Evolutionary conservation across 352 stramenopile genomes (phyloP).

Genomic region (Blastocystis hominis): DNA sequence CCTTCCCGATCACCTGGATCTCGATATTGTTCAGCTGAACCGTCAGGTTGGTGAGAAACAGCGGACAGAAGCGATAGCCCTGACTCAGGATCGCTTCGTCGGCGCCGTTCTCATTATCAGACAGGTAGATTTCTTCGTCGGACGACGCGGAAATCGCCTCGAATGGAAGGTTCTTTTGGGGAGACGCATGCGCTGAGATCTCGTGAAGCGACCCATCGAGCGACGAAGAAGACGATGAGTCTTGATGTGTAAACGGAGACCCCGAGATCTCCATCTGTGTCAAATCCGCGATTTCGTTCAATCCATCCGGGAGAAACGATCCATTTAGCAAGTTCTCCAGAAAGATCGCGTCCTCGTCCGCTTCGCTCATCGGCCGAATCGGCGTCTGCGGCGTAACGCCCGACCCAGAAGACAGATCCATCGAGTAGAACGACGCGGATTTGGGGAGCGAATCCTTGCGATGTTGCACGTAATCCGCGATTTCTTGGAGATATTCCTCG

Average conservation of each 20-base stretch:
- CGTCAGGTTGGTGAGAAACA: neutral
- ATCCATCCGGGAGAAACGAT: neutral
- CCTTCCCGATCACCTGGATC: neutral
- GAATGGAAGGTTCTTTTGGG: neutral
- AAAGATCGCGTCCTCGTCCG: neutral
- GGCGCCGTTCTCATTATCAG: neutral
- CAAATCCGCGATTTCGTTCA: neutral
- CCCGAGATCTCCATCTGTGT: neutral
- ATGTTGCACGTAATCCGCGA: neutral
- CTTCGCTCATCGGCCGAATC: neutral
- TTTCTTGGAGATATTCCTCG: neutral
- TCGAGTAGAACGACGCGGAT: neutral
- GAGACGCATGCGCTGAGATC: neutral
- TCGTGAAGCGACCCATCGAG: neutral
- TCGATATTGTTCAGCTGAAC: neutral
- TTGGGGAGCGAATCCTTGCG: neutral
- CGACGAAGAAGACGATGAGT: neutral
- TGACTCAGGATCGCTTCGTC: neutral
- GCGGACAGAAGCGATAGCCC: neutral
- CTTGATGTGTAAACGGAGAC: neutral
- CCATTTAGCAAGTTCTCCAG: neutral
- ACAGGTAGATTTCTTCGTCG: constrained; percentile 3
- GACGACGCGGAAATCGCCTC: neutral
- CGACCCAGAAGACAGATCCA: neutral
- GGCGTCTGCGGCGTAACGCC: neutral